These are phyloP conservation scores for Mucor saturninus DNA, from an alignment of 371 early-diverging fungal genomes.

Conservation along the genomic window DNA sequence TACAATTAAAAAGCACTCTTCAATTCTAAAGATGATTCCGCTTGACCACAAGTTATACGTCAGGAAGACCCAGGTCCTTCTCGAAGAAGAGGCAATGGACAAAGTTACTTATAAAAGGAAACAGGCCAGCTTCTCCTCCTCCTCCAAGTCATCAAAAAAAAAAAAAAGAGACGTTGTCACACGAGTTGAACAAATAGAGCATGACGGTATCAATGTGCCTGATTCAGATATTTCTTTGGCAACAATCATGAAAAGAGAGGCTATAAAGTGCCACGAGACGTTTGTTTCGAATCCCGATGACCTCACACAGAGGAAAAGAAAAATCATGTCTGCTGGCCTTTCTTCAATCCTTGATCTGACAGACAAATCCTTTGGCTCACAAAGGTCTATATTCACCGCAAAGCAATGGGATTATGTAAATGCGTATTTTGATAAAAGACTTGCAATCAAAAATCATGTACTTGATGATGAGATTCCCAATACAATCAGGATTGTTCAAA, in stretches of 20 bases:
- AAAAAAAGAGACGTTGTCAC: no score
- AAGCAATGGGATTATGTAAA: constrained; percentile 17
- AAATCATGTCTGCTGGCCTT: constrained; percentile 21
- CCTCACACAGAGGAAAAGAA: constrained; percentile 15
- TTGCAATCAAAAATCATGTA: constrained; percentile 5
- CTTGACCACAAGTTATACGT: no score
- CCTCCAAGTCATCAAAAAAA: no score
- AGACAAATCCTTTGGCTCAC: constrained; percentile 19
- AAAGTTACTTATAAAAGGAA: no score
- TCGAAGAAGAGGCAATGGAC: no score
- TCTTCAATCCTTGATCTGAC: constrained; percentile 23
- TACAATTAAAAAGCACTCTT: no score
- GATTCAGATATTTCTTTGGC: constrained; percentile 19
- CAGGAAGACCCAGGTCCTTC: no score
- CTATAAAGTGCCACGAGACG: constrained; percentile 9
- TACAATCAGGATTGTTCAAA: constrained; percentile 16
- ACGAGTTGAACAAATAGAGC: no score
- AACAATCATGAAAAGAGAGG: constrained; percentile 25
- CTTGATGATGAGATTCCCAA: constrained; percentile 18
- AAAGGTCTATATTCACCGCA: constrained; percentile 10
- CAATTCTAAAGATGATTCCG: no score
- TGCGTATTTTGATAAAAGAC: constrained; percentile 17
- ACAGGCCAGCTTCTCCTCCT: no score
- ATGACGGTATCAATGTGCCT: constrained; percentile 14
- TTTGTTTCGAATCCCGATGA: constrained; percentile 14